A percentile compares a stretch with the other conserved stretches of the same genome.
These are phyloP conservation scores for Blastobotrys arbuscula DNA, from an alignment of 1,139 yeast species.

Conservation along the genomic window DNA sequence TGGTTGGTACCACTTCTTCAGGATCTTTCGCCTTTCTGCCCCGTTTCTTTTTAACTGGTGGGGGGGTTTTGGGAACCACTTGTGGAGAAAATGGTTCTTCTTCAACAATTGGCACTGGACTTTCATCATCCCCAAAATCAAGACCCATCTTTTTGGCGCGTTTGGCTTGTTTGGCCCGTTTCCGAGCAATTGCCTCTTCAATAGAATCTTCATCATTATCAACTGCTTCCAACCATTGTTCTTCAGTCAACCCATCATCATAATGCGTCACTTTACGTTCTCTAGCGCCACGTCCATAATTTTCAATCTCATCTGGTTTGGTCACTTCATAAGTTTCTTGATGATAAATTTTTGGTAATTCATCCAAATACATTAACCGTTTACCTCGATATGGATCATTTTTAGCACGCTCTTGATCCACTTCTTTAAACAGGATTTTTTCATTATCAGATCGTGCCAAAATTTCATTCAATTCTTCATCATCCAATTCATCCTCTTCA, in stretches of 20 bases:
- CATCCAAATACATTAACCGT: constrained; percentile 62
- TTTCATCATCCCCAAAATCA: constrained; percentile 4
- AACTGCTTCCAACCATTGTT: constrained; percentile 79
- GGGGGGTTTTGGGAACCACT: background rate
- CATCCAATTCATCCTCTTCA: constrained; percentile 51
- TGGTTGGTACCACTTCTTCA: constrained; percentile 7
- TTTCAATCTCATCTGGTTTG: constrained; percentile 41
- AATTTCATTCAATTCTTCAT: constrained; percentile 78
- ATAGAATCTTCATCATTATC: constrained; percentile 63
- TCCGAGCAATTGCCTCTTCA: constrained; percentile 64
- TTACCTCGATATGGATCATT: constrained; percentile 34
- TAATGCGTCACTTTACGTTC: constrained; percentile 75
- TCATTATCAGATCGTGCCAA: constrained; percentile 82
- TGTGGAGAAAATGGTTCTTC: constrained; percentile 16
- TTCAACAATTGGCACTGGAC: constrained; percentile 7
- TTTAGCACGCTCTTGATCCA: constrained; percentile 65
- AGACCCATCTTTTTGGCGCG: constrained; percentile 12
- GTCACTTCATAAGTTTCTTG: constrained; percentile 44
- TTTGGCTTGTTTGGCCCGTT: constrained; percentile 40
- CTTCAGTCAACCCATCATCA: constrained; percentile 93
- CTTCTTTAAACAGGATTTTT: constrained; percentile 51
- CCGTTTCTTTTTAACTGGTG: constrained; percentile 1
- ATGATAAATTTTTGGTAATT: constrained; percentile 76
- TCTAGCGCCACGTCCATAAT: constrained; percentile 63
- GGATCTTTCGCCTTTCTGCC: background rate